These are phyloP conservation scores for Tremellales sp. DNA, from an alignment of 1,284 basidiomycete genomes.

Conservation along the genomic window DNA sequence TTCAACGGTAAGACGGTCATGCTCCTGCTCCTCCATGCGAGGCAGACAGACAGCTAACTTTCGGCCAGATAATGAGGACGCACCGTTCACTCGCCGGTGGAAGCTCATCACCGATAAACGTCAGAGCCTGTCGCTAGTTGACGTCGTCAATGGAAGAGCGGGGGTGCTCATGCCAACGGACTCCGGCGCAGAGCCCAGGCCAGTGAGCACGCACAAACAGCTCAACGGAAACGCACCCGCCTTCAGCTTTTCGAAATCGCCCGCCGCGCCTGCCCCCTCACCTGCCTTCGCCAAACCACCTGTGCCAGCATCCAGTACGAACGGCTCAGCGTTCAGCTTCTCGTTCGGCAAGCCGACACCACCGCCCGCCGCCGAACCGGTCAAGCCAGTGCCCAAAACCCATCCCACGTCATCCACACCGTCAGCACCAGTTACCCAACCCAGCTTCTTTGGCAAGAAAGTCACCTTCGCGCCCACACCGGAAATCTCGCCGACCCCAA, in stretches of 20 bases:
- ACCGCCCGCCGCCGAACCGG: not conserved
- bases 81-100: constrained; percentile 61
- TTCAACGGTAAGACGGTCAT: constrained; percentile 59
- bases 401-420: not conserved
- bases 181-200: not conserved
- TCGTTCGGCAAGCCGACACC: not conserved
- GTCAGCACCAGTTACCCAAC: not conserved
- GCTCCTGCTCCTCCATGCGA: not conserved
- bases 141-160: constrained; percentile 74
- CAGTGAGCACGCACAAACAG: not conserved
- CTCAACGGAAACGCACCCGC: not conserved
- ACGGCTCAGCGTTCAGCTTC: not conserved
- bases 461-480: not conserved
- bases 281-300: too few species aligned
- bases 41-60: constrained; percentile 10
- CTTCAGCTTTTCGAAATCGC: too few species aligned
- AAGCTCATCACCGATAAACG: constrained; percentile 69
- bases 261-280: not conserved
- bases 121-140: constrained; percentile 58
- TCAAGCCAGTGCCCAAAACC: constrained; percentile 1
- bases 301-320: not conserved
- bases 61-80: constrained; percentile 60
- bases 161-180: constrained; percentile 16
- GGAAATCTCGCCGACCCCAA: not conserved
- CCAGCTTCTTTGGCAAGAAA: not conserved